Evolutionary conservation across 345 rosid genomes (phyloP), one percentile per base, ranked within the genome.

Genomic region (Kernera saxatilis): DNA sequence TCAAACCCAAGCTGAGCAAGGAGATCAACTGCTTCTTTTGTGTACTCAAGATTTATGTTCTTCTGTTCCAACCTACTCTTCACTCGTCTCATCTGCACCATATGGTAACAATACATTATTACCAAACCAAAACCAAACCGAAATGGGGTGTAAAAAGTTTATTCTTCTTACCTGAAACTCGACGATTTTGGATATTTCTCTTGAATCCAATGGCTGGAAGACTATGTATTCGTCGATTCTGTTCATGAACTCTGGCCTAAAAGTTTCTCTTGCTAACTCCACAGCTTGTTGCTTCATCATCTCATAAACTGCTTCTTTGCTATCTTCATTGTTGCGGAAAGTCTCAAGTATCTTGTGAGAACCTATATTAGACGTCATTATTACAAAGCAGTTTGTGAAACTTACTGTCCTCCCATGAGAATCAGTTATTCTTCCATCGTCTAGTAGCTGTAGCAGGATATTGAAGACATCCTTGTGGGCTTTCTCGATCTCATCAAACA

Each of bases 351-450:
- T 90, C 60, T 77, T 62, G 54, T 93, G 93, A 50, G 98, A 90
- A 6, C 98, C 98, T 15, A 93, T 85, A 64, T 93, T 93, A 25
- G 98, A 93, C 7, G 98, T 93, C 97, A 93, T 93, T 61, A 93
- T 90, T 50, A 90, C 84, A 3, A 93, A 90, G 60, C 85, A 76
- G 69, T 93, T 90, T 1, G 87, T 82, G 77, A 90, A 93, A 79
- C 96, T 86, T 37, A 93, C 86, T 2, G 90, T 88, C 79, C 91
- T 83, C 27, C 98, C 98, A 60, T 90, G 95, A 59, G 98, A 90
- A 79, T 93, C 97, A 22, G 97, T 93, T 54, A 93, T 82, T 83
- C 98, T 84, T 73, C 97, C 55, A 75, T 92, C 97, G 69, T 90
- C 98, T 83, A 92, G 71, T 57, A 93, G 73, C 53, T 90, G 95